Evolutionary conservation across 1,284 basidiomycete genomes (phyloP).

Genomic region (Boletus holoroseus): DNA sequence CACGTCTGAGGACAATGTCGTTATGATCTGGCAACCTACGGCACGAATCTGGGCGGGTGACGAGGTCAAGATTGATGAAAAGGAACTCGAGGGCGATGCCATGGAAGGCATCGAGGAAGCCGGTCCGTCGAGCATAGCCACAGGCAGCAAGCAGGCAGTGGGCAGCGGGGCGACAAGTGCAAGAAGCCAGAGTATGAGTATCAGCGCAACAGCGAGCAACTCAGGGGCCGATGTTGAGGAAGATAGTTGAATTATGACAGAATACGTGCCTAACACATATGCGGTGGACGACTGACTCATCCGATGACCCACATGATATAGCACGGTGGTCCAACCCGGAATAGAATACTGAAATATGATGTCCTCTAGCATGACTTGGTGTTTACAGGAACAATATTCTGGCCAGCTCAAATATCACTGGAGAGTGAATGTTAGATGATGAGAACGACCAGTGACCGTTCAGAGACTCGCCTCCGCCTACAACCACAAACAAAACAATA

Average conservation of each 20-base stretch:
- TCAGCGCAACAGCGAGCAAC: slow-evolving; percentile 42
- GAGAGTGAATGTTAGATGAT: slow-evolving; percentile 1
- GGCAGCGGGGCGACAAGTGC: slow-evolving; percentile 32
- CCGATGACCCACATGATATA: slow-evolving; percentile 10
- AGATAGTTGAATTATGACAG: slow-evolving; percentile 30
- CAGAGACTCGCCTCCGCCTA: slow-evolving; percentile 66
- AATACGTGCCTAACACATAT: slow-evolving; percentile 18
- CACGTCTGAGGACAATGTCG: slow-evolving; percentile 81
- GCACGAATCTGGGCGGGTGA: slow-evolving; percentile 84
- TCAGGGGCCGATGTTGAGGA: slow-evolving; percentile 38
- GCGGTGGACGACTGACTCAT: slow-evolving; percentile 4
- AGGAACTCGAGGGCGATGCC: slow-evolving; percentile 67
- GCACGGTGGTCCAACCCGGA: slow-evolving; percentile 1
- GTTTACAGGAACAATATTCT: slow-evolving; percentile 59
- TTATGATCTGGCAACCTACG: slow-evolving; percentile 86
- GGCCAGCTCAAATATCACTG: slow-evolving; percentile 70
- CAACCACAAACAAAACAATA: slow-evolving; percentile 61
- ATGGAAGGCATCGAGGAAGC: slow-evolving; percentile 67
- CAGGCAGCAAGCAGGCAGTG: slow-evolving; percentile 17
- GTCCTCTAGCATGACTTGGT: not conserved
- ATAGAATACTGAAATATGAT: slow-evolving; percentile 2
- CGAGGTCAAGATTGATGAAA: slow-evolving; percentile 70
- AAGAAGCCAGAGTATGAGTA: slow-evolving; percentile 52
- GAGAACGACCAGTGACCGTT: not conserved
- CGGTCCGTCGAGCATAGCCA: slow-evolving; percentile 21